A percentile compares a stretch with the other conserved stretches of the same genome.
Evolutionary conservation across 164 flowering plant species (phyloP).

Genomic region (Vitis amurensis): DNA sequence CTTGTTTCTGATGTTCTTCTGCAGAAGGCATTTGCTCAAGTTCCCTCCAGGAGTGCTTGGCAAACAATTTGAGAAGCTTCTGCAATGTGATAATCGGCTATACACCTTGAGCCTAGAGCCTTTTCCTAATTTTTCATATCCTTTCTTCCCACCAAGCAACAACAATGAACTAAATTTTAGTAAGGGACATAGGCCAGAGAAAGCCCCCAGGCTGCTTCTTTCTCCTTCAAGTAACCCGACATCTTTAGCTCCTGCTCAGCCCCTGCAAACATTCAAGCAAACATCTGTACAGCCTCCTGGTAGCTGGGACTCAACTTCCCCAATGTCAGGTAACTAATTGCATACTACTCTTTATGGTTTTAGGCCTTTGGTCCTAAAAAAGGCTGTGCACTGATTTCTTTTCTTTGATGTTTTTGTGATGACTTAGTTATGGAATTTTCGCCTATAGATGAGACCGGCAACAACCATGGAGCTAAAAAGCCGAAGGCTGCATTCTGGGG

Average conservation of each 20-base stretch:
- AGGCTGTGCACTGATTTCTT: not conserved
- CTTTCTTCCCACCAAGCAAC: conserved; percentile 24
- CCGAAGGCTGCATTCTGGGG: not conserved
- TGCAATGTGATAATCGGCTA: conserved; percentile 32
- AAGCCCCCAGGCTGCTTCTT: not conserved
- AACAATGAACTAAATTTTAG: not conserved
- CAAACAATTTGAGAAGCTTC: conserved; percentile 39
- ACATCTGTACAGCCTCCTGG: not conserved
- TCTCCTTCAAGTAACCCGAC: not conserved
- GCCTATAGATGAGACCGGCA: not conserved
- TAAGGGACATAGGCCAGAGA: not conserved
- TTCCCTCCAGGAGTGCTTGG: conserved; percentile 48
- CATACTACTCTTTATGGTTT: not conserved
- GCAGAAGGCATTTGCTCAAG: conserved; percentile 44
- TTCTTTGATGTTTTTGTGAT: not conserved
- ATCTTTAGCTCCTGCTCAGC: not conserved
- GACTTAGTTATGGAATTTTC: conserved; percentile 1
- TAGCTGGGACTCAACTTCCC: not conserved
- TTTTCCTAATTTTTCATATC: conserved; percentile 30
- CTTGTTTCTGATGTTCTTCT: not conserved
- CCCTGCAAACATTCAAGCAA: not conserved
- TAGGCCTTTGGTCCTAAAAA: no score
- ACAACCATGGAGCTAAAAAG: not conserved
- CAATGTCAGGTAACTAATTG: not conserved
- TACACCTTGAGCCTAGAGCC: conserved; percentile 23